Conservation (phyloP, 495 filamentous ascomycete genomes). For the Podospora didyma region DNA sequence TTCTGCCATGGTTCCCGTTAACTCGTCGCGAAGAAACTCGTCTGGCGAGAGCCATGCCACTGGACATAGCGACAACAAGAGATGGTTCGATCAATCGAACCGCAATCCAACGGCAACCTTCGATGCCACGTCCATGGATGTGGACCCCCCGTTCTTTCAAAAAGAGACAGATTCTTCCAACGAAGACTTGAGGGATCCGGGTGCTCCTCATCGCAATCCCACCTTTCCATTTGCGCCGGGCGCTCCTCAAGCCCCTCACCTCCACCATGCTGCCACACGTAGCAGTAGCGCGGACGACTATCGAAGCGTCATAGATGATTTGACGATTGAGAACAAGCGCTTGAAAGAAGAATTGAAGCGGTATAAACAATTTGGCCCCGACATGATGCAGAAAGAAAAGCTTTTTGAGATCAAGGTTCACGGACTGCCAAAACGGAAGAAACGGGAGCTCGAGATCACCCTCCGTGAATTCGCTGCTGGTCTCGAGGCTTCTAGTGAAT, state of each 20-base stretch:
- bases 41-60: constrained; percentile 41
- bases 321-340: constrained; percentile 68
- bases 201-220: constrained; percentile 3
- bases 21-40: constrained; percentile 30
- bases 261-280: constrained; percentile 29
- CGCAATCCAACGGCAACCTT: constrained; percentile 31
- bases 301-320: constrained; percentile 66
- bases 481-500: constrained; percentile 43
- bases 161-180: constrained; percentile 43
- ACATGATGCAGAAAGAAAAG: constrained; percentile 58
- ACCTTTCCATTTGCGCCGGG: constrained; percentile 18
- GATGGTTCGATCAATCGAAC: constrained; percentile 47
- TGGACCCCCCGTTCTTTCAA: constrained; percentile 54
- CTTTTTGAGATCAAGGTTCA: constrained; percentile 76
- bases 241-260: constrained; percentile 14
- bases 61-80: constrained; percentile 34
- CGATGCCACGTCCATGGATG: constrained; percentile 35
- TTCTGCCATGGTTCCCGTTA: neutral
- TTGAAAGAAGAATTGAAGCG: constrained; percentile 64
- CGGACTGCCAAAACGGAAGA: constrained; percentile 59
- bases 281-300: constrained; percentile 56
- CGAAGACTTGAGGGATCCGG: constrained; percentile 19
- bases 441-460: constrained; percentile 67
- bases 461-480: constrained; percentile 61
- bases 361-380: constrained; percentile 59